Conservation (phyloP, 441 rosid species). For the Sinapis alba region DNA sequence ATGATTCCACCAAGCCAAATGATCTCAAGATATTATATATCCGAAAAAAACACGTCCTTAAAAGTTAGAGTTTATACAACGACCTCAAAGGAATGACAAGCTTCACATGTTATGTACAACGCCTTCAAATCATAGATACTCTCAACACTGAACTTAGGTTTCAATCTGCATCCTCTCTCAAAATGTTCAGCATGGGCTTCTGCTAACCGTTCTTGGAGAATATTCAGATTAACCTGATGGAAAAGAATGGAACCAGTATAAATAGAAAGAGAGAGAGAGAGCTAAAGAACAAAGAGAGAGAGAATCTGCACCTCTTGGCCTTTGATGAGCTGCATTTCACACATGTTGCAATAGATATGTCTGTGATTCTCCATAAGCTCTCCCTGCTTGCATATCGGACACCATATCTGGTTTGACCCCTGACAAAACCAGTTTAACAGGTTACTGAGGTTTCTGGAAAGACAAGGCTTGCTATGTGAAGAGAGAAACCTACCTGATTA, state of each 20-base stretch:
- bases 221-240: slow-evolving; percentile 61
- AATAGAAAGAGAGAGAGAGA: too few relatives aligned
- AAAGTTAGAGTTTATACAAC: slow-evolving; percentile 50
- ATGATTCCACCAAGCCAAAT: too few relatives aligned
- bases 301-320: slow-evolving; percentile 52
- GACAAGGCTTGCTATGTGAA: background rate
- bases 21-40: too few relatives aligned
- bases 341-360: slow-evolving; percentile 59
- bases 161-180: slow-evolving; percentile 69
- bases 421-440: slow-evolving; percentile 21
- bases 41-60: too few relatives aligned
- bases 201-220: slow-evolving; percentile 57
- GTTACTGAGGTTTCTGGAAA: slow-evolving; percentile 4
- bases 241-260: background rate
- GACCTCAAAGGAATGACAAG: slow-evolving; percentile 68
- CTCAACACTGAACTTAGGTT: slow-evolving; percentile 64
- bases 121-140: slow-evolving; percentile 67
- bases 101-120: slow-evolving; percentile 68
- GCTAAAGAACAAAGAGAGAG: too few relatives aligned
- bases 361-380: slow-evolving; percentile 62
- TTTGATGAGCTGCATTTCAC: slow-evolving; percentile 73
- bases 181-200: slow-evolving; percentile 73
- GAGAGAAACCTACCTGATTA: slow-evolving; percentile 52
- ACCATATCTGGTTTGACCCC: slow-evolving; percentile 69
- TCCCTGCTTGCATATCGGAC: slow-evolving; percentile 88